Evolutionary conservation across 352 stramenopile genomes (phyloP).

Genomic region (Phytophthora citricola): DNA sequence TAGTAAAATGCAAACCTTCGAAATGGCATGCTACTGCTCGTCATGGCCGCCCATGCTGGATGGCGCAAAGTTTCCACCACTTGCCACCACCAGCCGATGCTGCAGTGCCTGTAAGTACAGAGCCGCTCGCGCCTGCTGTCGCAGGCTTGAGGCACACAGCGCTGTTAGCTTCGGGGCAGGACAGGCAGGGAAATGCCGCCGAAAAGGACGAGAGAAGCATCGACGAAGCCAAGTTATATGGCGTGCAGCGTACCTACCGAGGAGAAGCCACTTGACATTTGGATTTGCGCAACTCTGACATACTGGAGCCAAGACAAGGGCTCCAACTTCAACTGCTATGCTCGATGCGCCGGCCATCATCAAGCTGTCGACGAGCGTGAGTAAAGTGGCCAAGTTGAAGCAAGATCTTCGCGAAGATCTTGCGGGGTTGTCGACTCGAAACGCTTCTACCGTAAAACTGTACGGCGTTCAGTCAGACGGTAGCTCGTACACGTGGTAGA

Average conservation of each 20-base stretch:
- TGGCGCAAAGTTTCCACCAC: background rate
- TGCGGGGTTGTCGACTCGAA: constrained; percentile 4
- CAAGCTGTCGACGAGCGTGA: constrained; percentile 14
- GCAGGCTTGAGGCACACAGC: background rate
- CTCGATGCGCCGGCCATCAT: constrained; percentile 16
- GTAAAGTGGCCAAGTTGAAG: constrained; percentile 22
- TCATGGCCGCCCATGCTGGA: background rate
- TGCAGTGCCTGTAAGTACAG: constrained; percentile 2
- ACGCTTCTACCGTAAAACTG: constrained; percentile 1
- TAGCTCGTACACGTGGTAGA: constrained; percentile 33
- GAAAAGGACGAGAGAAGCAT: constrained; percentile 14
- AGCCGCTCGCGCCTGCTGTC: constrained; percentile 4
- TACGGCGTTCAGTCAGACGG: constrained; percentile 9
- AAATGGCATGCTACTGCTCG: background rate
- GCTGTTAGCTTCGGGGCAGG: background rate
- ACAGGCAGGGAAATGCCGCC: background rate
- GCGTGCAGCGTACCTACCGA: background rate
- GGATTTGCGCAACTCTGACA: constrained; percentile 7
- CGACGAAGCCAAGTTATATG: constrained; percentile 8
- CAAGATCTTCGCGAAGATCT: constrained; percentile 13
- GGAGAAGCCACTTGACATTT: constrained; percentile 7
- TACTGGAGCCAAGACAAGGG: constrained; percentile 12
- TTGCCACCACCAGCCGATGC: constrained; percentile 2
- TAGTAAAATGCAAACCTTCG: background rate
- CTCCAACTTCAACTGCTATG: constrained; percentile 23